Percentiles rank a stretch among this genome's conserved stretches.
phyloP scores from a whole-genome alignment of 2,329 filamentous ascomycete species.

The Penicillium glabrum region DNA sequence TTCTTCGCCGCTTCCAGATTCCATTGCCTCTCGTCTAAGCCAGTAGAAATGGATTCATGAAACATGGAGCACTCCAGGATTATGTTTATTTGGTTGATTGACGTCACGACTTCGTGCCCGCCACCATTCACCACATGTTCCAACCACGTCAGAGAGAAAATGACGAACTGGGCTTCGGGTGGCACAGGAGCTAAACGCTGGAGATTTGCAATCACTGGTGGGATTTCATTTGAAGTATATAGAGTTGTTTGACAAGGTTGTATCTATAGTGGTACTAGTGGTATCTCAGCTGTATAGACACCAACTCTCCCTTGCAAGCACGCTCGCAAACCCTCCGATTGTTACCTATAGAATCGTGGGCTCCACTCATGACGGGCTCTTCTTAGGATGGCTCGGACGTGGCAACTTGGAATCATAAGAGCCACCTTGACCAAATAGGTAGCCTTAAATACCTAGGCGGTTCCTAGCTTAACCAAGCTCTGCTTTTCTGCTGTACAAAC shows the following conservation, averaged over 20 bases:
- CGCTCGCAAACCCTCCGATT: not conserved
- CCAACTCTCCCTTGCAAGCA: not conserved
- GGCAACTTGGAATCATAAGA: slow-evolving; percentile 1
- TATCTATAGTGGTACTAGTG: not conserved
- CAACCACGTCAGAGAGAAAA: not conserved
- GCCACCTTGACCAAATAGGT: not conserved
- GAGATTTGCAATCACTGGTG: not conserved
- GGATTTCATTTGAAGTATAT: not conserved
- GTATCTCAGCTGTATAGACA: not conserved
- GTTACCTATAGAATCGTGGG: not conserved
- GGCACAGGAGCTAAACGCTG: not conserved
- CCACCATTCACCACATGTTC: not conserved
- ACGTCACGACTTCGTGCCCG: slow-evolving; percentile 19
- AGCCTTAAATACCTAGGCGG: not conserved
- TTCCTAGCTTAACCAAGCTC: not conserved
- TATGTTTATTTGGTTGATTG: slow-evolving; percentile 5
- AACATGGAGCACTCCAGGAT: not conserved
- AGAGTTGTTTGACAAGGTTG: not conserved
- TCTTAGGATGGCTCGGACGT: not conserved
- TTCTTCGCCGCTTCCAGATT: not conserved
- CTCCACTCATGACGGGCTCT: slow-evolving; percentile 1
- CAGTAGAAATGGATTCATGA: not conserved
- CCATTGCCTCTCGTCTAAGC: not conserved
- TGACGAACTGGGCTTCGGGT: slow-evolving; percentile 4
- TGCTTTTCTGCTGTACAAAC: not conserved